A percentile compares a stretch with the other conserved stretches of the same genome.
Conservation (phyloP, 176 grass and related monocot genomes). For the Bonia amplexicaulis region DNA sequence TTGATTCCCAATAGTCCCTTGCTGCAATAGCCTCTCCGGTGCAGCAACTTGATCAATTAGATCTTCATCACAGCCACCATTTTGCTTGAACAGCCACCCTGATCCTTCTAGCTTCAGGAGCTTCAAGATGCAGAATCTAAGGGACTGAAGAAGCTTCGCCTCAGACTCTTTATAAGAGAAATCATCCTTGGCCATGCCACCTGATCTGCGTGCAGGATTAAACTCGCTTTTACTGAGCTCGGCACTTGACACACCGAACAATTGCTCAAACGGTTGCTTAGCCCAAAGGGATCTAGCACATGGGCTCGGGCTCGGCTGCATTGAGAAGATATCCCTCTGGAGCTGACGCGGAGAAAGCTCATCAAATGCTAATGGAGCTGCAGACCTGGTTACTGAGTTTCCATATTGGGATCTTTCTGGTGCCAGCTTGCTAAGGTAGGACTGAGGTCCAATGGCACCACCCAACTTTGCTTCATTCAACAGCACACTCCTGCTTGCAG, state of each 20-base stretch:
- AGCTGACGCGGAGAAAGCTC: constrained; percentile 61
- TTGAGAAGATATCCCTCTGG: constrained; percentile 52
- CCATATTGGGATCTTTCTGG: constrained; percentile 63
- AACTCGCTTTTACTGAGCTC: constrained; percentile 44
- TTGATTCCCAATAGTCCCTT: constrained; percentile 37
- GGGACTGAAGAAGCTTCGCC: constrained; percentile 70
- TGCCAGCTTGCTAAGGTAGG: constrained; percentile 63
- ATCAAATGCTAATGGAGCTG: constrained; percentile 56
- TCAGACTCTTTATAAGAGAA: constrained; percentile 72
- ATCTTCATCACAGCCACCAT: constrained; percentile 77
- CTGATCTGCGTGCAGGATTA: constrained; percentile 34
- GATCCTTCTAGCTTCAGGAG: constrained; percentile 81
- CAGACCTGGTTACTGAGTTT: constrained; percentile 46
- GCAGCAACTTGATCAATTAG: constrained; percentile 71
- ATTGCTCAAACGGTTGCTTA: constrained; percentile 87
- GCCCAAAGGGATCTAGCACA: constrained; percentile 80
- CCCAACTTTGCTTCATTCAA: constrained; percentile 70
- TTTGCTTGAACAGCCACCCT: constrained; percentile 79
- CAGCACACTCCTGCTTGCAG: constrained; percentile 60
- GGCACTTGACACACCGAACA: constrained; percentile 58
- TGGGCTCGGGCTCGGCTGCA: constrained; percentile 51
- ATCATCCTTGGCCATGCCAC: constrained; percentile 44
- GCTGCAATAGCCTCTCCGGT: constrained; percentile 48
- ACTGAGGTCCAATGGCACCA: constrained; percentile 54
- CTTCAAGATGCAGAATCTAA: constrained; percentile 65